These are phyloP conservation scores for Taphrina flavorubra DNA, from an alignment of 1,139 yeast species.

Conservation along the genomic window DNA sequence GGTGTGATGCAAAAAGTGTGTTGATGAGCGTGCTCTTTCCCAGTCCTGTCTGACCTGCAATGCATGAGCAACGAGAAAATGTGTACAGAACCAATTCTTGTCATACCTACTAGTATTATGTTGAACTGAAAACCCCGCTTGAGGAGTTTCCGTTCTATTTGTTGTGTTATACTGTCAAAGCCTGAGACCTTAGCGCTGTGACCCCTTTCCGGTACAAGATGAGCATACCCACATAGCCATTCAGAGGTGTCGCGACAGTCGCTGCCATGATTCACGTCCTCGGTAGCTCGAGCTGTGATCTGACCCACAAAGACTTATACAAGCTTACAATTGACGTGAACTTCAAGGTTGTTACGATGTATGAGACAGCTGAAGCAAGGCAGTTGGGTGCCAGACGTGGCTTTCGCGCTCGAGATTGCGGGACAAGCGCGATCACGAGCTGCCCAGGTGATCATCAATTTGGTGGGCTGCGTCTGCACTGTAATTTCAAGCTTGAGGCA, in stretches of 20 bases:
- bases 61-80: neutral
- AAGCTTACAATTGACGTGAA: too few relatives aligned
- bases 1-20: conserved; percentile 83
- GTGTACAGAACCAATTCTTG: neutral
- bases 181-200: conserved; percentile 57
- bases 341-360: neutral
- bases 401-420: conserved; percentile 1
- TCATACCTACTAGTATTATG: conserved; percentile 81
- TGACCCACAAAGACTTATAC: neutral
- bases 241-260: conserved; percentile 31
- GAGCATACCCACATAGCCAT: conserved; percentile 31
- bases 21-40: conserved; percentile 92
- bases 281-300: neutral
- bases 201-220: conserved; percentile 1
- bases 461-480: neutral
- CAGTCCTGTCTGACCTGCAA: conserved; percentile 76
- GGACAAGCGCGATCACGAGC: conserved; percentile 12
- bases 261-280: conserved; percentile 1
- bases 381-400: conserved; percentile 1
- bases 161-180: conserved; percentile 93
- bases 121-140: conserved; percentile 95
- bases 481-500: neutral
- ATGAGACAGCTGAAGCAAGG: neutral
- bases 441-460: conserved; percentile 4
- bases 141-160: conserved; percentile 87